phyloP scores from a whole-genome alignment of 768 basidiomycete genomes.

The Kwoniella dendrophila region DNA sequence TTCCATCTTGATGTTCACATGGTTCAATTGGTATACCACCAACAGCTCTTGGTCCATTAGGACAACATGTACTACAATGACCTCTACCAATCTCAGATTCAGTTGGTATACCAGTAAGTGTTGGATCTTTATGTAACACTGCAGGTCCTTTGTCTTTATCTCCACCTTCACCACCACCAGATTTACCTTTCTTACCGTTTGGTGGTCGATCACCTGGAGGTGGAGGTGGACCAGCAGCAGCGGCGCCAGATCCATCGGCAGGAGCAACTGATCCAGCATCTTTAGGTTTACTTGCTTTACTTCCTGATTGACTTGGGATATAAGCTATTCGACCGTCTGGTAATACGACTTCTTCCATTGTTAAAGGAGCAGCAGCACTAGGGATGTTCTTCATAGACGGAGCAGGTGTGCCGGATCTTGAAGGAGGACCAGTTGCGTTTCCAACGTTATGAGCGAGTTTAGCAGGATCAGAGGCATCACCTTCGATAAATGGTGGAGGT shows the following conservation, averaged over 20 bases:
- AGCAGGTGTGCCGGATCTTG: constrained; percentile 14
- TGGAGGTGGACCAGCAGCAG: constrained; percentile 1
- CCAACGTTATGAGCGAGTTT: not conserved
- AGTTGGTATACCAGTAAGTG: constrained; percentile 6
- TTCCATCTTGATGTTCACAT: constrained; percentile 43
- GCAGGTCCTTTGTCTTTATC: not conserved
- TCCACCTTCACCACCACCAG: not conserved
- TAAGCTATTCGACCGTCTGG: constrained; percentile 45
- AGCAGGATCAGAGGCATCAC: constrained; percentile 3
- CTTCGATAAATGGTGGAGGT: constrained; percentile 2
- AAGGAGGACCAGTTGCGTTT: constrained; percentile 15
- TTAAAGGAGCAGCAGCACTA: not conserved
- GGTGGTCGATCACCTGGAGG: constrained; percentile 15
- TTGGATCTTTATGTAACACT: constrained; percentile 6
- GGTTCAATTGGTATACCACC: constrained; percentile 33
- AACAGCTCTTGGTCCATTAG: constrained; percentile 29
- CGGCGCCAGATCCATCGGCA: not conserved
- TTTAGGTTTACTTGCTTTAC: constrained; percentile 3
- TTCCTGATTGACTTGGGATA: constrained; percentile 18
- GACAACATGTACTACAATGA: constrained; percentile 47
- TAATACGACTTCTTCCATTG: constrained; percentile 34
- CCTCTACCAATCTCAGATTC: constrained; percentile 34
- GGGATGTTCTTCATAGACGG: not conserved
- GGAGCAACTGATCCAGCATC: not conserved
- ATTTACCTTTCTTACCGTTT: constrained; percentile 27